Percentiles rank a stretch among this genome's conserved stretches.
Evolutionary conservation across 75 land plant genomes (phyloP).

Genomic region (Selaginella tamariscina): DNA sequence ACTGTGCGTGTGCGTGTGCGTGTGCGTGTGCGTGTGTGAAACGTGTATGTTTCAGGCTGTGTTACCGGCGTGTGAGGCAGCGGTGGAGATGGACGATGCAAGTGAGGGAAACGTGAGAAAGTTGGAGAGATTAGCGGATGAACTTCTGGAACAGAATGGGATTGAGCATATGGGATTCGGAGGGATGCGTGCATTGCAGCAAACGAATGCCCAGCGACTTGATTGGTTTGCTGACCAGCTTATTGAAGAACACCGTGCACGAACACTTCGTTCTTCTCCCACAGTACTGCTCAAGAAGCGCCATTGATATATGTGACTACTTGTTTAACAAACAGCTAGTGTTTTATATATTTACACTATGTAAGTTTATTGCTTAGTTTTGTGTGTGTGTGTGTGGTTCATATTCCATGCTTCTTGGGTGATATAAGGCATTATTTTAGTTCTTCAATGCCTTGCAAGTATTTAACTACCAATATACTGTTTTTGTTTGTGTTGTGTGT

Average conservation of each 20-base stretch:
- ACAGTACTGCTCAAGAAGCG: not conserved
- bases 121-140: slow-evolving; percentile 35
- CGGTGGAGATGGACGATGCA: slow-evolving; percentile 22
- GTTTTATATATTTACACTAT: not conserved
- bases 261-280: not conserved
- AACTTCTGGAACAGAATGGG: slow-evolving; percentile 41
- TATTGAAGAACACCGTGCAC: slow-evolving; percentile 25
- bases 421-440: not conserved
- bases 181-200: slow-evolving; percentile 48
- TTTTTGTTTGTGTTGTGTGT: too few relatives aligned
- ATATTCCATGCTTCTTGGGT: too few relatives aligned
- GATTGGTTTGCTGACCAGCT: slow-evolving; percentile 58
- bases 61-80: slow-evolving; percentile 10
- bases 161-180: slow-evolving; percentile 77
- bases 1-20: too few relatives aligned
- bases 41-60: slow-evolving; percentile 30
- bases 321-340: not conserved
- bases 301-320: too few relatives aligned
- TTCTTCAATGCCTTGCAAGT: not conserved
- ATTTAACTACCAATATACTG: too few relatives aligned
- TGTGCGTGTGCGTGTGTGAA: too few relatives aligned
- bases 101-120: slow-evolving; percentile 44
- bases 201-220: slow-evolving; percentile 55
- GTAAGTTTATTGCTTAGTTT: too few relatives aligned
- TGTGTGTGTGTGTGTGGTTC: too few relatives aligned